Conservation (phyloP, 495 filamentous ascomycete species). For the Aspergillus biplanus region DNA sequence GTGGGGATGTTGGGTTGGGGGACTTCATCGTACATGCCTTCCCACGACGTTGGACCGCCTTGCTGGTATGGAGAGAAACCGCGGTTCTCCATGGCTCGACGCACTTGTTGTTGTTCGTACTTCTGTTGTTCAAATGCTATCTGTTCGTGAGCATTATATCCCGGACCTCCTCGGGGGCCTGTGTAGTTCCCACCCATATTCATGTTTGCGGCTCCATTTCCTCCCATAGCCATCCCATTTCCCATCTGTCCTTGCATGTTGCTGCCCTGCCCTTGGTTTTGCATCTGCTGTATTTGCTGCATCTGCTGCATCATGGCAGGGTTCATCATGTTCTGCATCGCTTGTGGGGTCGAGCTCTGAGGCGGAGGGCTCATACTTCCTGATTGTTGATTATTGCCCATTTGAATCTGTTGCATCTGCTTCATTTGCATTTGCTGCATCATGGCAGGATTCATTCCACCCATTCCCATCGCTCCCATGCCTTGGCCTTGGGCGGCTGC, state of each 20-base stretch:
- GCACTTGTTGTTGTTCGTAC: slow-evolving; percentile 75
- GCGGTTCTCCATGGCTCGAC: slow-evolving; percentile 46
- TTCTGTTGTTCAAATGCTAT: slow-evolving; percentile 86
- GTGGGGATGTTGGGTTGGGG: slow-evolving; percentile 76
- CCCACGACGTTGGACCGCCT: slow-evolving; percentile 81
- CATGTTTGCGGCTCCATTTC: slow-evolving; percentile 22
- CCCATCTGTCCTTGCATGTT: slow-evolving; percentile 27
- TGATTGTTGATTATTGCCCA: slow-evolving; percentile 52
- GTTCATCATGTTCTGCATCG: slow-evolving; percentile 58
- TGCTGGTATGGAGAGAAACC: slow-evolving; percentile 55
- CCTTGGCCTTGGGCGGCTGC: slow-evolving; percentile 44
- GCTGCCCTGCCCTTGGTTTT: slow-evolving; percentile 45
- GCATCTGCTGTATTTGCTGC: slow-evolving; percentile 63
- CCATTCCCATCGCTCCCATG: slow-evolving; percentile 66
- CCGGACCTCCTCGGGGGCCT: slow-evolving; percentile 48
- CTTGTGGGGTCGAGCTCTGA: slow-evolving; percentile 45
- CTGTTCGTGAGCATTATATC: slow-evolving; percentile 75
- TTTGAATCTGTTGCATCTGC: slow-evolving; percentile 73
- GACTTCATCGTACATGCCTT: slow-evolving; percentile 99
- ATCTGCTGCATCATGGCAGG: slow-evolving; percentile 77
- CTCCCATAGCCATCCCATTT: slow-evolving; percentile 20
- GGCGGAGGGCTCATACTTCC: slow-evolving; percentile 53
- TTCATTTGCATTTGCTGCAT: slow-evolving; percentile 85
- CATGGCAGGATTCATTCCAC: slow-evolving; percentile 76
- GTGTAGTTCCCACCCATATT: slow-evolving; percentile 36